Base-by-base conservation (phyloP, 345 rosid genomes). In the Orychophragmus violaceus region DNA sequence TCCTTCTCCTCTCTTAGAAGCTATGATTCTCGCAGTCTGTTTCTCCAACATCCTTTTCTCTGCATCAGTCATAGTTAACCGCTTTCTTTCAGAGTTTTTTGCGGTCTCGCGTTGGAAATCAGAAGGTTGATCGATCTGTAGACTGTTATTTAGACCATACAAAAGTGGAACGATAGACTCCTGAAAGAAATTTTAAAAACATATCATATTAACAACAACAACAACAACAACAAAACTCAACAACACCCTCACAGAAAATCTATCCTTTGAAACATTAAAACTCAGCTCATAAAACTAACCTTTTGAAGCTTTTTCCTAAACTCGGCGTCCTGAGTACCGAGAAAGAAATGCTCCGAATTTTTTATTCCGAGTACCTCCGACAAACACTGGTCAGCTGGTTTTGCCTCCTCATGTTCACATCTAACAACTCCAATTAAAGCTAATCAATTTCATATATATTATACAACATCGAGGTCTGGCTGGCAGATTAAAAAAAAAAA, bases 61-160 rank as follows among this genome's bases (percentile, higher is more conserved):
- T 11, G 11, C 48, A 13, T 79, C 78, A 0, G 82, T 75, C 87
- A 85, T 82, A 69, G 66, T 81, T 33, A 77, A 66, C 21, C 91
- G 86, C 48, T 71, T 75, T 60, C 80, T 84, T 66, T 94, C 97
- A 50, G 84, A 84, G 56, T 30, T 35, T 72, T 84, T 83, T 55
- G 80, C 86, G 25, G 79, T 82, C 64, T 82, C 66, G 8, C 77
- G 85, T 65, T 94, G 99, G 74, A 80, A 75, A 59, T 82, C 64
- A 59, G 99, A 90, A 18, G 95, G 97, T 68, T 77, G 82, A 73
- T 88, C 90, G 42, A 94, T 89, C 58, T 84, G 85, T 50, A 94
- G 85, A 44, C 83, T 73, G 53, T 87, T 91, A 64, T 93, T 83
- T 50, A 94, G 61, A 7, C 87, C 93, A 79, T 56, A 90, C 66